Base-by-base conservation (phyloP, 2,329 filamentous ascomycete genomes). In the Onygena corvina region DNA sequence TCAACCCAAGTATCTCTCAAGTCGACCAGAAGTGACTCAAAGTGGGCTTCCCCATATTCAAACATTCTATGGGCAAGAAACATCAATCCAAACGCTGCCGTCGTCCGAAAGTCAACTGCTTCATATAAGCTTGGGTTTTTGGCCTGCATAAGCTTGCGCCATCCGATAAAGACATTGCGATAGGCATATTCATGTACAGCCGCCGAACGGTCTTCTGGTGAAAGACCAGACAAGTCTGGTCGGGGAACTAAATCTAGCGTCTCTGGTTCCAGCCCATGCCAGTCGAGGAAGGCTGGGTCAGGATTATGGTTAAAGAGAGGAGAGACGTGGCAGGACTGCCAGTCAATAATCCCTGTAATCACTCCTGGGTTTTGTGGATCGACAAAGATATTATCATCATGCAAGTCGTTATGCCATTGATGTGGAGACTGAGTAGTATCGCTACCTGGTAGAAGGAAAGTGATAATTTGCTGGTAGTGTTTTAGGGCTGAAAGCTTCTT, bases 281-380 rank as follows among this genome's bases (percentile, higher is more conserved):
- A 62, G 14, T 53, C 50, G 14, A 64, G 52, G 51, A 62, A 61
- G 14, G 55, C 57, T 14, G 60, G 59, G 36, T 60, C 57, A 18
- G 54, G 57, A 48, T 56, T 56, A 3, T 63, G 59, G 48, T 57
- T 59, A 40, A 61, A 60, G 34, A 63, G 57, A 2, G 61, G 61
- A 1, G 58, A 57, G 47, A 63, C 52, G 23, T 62, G 59, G 21
- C 53, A 54, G 20, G 58, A 61, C 50, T 64, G 59, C 61, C 60
- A 64, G 53, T 64, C 59, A 20, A 65, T 63, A 6, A 65, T 61
- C 6, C 57, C 56, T 3, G 57, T 57, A 18, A 64, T 59, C 4
- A 49, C 54, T 49, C 48, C 54, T 1, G 56, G 53, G 60, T 60
- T 6, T 6, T 57, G 8, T 16, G 58, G 58, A 52, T 65, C 61